phyloP scores from a whole-genome alignment of 1,284 basidiomycete species.

The Macrocystidia cucumis region DNA sequence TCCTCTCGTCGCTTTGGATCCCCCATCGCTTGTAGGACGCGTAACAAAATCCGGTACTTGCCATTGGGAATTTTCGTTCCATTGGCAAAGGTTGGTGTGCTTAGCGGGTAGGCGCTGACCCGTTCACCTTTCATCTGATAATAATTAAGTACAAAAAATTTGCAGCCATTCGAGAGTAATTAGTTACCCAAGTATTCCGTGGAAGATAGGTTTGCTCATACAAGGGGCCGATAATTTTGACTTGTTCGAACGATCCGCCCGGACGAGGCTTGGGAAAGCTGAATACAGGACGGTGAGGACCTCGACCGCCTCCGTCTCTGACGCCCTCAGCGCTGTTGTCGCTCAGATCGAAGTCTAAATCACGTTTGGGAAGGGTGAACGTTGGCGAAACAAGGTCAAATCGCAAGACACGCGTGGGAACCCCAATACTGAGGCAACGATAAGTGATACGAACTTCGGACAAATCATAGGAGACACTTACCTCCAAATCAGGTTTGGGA shows the following conservation, averaged over 20 bases:
- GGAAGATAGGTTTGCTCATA: conserved; percentile 21
- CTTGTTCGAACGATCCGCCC: conserved; percentile 23
- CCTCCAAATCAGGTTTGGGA: conserved; percentile 37
- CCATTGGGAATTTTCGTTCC: conserved; percentile 56
- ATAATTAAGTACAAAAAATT: too few species aligned
- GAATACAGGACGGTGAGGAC: conserved; percentile 16
- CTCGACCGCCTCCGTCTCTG: too few species aligned
- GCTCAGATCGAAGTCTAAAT: too few species aligned
- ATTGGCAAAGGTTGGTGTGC: conserved; percentile 47
- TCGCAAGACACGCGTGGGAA: conserved; percentile 37
- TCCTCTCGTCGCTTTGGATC: conserved; percentile 43
- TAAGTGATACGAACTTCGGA: not conserved
- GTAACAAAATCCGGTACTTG: conserved; percentile 49
- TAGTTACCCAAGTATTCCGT: conserved; percentile 29
- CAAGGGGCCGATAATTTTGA: conserved; percentile 26
- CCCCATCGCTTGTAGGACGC: conserved; percentile 53
- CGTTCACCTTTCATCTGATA: too few species aligned
- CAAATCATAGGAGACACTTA: conserved; percentile 12
- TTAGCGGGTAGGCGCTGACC: too few species aligned
- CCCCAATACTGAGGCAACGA: conserved; percentile 41
- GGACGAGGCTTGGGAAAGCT: conserved; percentile 20
- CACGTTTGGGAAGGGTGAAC: conserved; percentile 23
- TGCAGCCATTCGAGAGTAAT: too few species aligned
- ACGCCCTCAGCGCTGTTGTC: too few species aligned
- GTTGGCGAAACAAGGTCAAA: conserved; percentile 27